These are phyloP conservation scores for Trypanosoma melophagium DNA, from an alignment of 208 protist species.

Conservation along the genomic window DNA sequence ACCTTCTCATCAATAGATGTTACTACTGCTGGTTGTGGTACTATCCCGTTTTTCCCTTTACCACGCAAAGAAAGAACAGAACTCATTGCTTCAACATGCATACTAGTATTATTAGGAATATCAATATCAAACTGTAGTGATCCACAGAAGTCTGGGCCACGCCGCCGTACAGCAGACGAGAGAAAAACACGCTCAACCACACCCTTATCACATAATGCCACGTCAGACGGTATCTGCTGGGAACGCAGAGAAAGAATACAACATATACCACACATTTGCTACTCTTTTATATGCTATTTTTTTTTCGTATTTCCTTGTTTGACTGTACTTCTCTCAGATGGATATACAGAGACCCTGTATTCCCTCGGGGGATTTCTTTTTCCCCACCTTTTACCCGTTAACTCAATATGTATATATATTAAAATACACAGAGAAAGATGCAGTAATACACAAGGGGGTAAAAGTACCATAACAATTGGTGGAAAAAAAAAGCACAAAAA, in stretches of 20 bases:
- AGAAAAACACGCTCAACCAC: slow-evolving; percentile 2
- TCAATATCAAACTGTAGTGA: slow-evolving; percentile 4
- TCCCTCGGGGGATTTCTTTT: too few relatives aligned
- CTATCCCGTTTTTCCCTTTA: slow-evolving; percentile 6
- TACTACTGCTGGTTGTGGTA: slow-evolving; percentile 69
- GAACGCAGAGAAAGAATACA: slow-evolving; percentile 10
- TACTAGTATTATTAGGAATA: too few relatives aligned
- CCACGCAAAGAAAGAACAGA: slow-evolving; percentile 72
- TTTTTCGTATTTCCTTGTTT: background rate
- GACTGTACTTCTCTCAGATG: too few relatives aligned
- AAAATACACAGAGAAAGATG: too few relatives aligned
- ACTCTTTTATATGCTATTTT: slow-evolving; percentile 1
- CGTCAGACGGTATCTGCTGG: background rate
- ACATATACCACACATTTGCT: slow-evolving; percentile 34
- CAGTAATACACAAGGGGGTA: too few relatives aligned
- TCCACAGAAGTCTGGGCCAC: slow-evolving; percentile 21
- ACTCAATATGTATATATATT: too few relatives aligned
- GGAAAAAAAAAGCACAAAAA: too few relatives aligned
- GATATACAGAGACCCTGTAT: too few relatives aligned
- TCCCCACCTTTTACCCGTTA: too few relatives aligned
- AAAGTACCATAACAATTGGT: too few relatives aligned
- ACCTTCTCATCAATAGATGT: background rate
- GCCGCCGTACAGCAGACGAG: slow-evolving; percentile 10
- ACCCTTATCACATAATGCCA: slow-evolving; percentile 3
- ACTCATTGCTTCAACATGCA: slow-evolving; percentile 47